These are phyloP conservation scores for Gynochthodes officinalis DNA, from an alignment of 257 asterid species.

Conservation along the genomic window DNA sequence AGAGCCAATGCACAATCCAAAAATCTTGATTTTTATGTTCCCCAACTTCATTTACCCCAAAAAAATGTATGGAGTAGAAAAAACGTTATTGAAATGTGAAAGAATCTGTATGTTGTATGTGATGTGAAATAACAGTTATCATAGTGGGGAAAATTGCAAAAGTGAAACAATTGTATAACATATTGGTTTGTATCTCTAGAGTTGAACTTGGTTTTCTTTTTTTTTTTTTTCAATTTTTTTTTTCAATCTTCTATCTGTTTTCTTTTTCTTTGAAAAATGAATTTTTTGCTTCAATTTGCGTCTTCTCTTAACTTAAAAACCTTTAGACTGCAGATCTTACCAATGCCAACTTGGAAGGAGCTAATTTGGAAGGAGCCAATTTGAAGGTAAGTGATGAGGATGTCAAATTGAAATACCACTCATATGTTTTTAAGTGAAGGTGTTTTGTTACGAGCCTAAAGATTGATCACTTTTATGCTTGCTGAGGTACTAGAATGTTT, in stretches of 20 bases:
- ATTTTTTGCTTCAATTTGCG: background rate
- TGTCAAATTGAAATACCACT: background rate
- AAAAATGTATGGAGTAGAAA: background rate
- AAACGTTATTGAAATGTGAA: background rate
- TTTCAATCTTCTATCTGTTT: too few relatives aligned
- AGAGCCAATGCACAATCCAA: background rate
- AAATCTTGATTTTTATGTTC: background rate
- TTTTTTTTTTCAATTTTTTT: too few relatives aligned
- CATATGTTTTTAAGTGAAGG: background rate
- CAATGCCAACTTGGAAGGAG: constrained; percentile 98
- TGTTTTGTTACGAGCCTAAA: background rate
- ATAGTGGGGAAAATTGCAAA: background rate
- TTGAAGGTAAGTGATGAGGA: constrained; percentile 53
- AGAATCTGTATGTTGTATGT: background rate
- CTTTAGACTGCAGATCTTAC: constrained; percentile 93
- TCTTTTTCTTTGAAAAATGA: too few relatives aligned
- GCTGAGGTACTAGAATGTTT: background rate
- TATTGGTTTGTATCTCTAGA: background rate
- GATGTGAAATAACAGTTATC: background rate
- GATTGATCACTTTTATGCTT: background rate
- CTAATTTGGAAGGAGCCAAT: constrained; percentile 96
- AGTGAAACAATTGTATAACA: background rate
- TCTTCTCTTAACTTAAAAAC: constrained; percentile 5
- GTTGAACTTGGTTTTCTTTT: background rate
- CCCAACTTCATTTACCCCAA: background rate